phyloP scores from a whole-genome alignment of 108 stramenopile species.

The Pelagomonas calceolata region DNA sequence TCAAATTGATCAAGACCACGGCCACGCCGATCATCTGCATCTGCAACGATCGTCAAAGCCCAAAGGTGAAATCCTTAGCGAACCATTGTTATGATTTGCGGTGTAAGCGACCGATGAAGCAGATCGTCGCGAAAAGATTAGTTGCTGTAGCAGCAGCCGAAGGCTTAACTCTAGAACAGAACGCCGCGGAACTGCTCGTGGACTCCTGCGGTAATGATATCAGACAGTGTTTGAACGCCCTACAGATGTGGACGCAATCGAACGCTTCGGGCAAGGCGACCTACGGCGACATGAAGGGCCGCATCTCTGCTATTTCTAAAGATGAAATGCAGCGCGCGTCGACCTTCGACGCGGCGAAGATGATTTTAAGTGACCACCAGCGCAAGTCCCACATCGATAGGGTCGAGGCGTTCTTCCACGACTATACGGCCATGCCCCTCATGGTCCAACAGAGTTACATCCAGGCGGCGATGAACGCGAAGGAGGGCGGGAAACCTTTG shows the following conservation, averaged over 20 bases:
- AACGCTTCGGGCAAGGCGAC: conserved; percentile 24
- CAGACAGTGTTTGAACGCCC: conserved; percentile 74
- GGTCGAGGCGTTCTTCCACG: conserved; percentile 86
- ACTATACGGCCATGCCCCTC: conserved; percentile 83
- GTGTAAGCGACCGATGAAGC: conserved; percentile 67
- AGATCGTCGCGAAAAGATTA: conserved; percentile 57
- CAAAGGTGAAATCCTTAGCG: conserved; percentile 66
- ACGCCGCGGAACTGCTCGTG: conserved; percentile 85
- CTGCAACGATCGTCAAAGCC: conserved; percentile 89
- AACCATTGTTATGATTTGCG: conserved; percentile 87
- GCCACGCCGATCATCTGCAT: conserved; percentile 92
- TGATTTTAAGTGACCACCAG: conserved; percentile 48
- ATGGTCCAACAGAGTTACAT: conserved; percentile 86
- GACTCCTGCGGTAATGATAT: conserved; percentile 93
- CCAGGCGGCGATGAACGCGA: conserved; percentile 47
- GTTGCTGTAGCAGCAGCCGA: conserved; percentile 63
- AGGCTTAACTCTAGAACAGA: conserved; percentile 59
- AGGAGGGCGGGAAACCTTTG: conserved; percentile 21
- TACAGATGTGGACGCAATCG: conserved; percentile 85
- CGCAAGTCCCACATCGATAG: conserved; percentile 56
- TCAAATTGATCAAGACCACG: conserved; percentile 76
- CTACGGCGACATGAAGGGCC: conserved; percentile 65
- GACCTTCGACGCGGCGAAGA: conserved; percentile 76
- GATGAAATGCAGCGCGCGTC: conserved; percentile 77
- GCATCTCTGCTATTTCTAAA: conserved; percentile 55